Evolutionary conservation across 768 basidiomycete species (phyloP).

Genomic region (Cystobasidium onofrii): DNA sequence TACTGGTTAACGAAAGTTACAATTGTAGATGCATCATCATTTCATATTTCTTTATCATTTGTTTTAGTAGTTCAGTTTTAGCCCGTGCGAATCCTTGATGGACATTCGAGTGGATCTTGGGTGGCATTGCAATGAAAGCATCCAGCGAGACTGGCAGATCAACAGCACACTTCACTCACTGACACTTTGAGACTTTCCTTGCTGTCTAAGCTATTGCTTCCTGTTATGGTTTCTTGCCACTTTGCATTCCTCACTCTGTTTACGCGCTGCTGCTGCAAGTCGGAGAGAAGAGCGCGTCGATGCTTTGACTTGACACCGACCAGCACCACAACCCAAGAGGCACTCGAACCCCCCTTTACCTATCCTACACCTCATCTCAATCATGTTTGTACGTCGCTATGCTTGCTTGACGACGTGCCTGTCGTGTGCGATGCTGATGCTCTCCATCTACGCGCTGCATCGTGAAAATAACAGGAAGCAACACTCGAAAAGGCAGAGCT

Average conservation of each 20-base stretch:
- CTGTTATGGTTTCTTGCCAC: not conserved
- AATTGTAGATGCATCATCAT: too few species aligned
- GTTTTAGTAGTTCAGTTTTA: not conserved
- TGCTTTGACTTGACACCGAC: not conserved
- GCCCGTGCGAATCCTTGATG: not conserved
- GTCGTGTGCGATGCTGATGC: not conserved
- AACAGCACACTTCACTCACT: not conserved
- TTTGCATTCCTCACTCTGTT: not conserved
- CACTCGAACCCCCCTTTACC: not conserved
- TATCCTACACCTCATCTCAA: not conserved
- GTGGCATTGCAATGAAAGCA: not conserved
- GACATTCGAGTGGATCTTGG: not conserved
- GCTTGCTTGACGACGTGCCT: not conserved
- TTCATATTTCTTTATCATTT: too few species aligned
- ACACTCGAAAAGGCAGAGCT: constrained; percentile 76
- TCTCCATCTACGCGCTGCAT: not conserved
- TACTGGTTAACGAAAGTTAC: not conserved
- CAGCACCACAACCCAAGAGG: not conserved
- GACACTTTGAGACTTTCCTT: not conserved
- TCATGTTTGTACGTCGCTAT: constrained; percentile 24
- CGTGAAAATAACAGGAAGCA: constrained; percentile 59
- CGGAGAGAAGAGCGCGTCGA: not conserved
- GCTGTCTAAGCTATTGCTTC: not conserved
- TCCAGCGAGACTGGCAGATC: not conserved
- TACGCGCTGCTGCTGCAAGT: not conserved